phyloP scores from a whole-genome alignment of 176 grass and related monocot genomes.

The Oryza australiensis region DNA sequence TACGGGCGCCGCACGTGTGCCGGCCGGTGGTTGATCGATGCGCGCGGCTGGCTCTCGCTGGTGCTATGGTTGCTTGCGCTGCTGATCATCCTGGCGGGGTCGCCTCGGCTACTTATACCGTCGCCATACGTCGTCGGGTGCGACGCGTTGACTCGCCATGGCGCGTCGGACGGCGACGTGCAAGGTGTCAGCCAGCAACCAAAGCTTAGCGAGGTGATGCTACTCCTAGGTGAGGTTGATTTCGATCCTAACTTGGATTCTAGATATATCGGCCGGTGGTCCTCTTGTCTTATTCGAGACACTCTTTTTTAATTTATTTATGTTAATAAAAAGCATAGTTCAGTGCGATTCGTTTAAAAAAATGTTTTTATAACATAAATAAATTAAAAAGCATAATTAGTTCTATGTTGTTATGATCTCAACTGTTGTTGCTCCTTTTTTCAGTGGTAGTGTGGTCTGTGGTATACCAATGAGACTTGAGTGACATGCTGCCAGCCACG shows the following conservation, averaged over 20 bases:
- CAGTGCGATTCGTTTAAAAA: no score
- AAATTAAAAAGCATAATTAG: no score
- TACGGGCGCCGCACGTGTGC: neutral
- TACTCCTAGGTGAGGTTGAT: neutral
- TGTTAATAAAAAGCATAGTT: no score
- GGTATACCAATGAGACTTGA: no score
- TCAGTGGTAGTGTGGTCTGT: no score
- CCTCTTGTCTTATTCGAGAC: neutral
- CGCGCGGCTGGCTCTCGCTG: neutral
- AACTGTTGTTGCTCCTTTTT: no score
- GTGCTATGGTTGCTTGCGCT: neutral
- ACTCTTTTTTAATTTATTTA: neutral
- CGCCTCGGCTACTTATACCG: constrained; percentile 22
- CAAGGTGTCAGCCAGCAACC: constrained; percentile 25
- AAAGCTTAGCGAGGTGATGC: neutral
- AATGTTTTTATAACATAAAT: no score
- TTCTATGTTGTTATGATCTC: no score
- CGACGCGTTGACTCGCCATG: constrained; percentile 40
- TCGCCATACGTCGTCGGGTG: constrained; percentile 18
- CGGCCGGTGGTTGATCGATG: neutral
- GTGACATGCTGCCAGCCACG: no score
- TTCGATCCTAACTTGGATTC: neutral
- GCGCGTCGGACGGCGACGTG: constrained; percentile 53
- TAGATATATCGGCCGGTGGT: neutral
- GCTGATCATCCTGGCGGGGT: no score